Evolutionary conservation across 768 basidiomycete genomes (phyloP).

Genomic region (Phanerodontia chrysosporium): DNA sequence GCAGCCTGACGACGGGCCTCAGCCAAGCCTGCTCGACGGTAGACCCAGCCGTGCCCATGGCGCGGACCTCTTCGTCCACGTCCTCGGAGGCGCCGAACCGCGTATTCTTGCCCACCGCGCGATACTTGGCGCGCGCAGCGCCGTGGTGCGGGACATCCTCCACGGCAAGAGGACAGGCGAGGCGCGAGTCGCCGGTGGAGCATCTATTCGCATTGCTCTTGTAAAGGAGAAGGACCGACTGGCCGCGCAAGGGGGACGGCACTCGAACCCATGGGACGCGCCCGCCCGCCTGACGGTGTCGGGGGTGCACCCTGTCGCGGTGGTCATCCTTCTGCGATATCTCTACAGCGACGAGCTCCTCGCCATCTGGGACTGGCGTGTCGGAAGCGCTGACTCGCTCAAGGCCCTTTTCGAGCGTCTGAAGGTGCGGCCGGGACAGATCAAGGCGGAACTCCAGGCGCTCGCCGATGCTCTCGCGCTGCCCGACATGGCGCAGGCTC

Average conservation of each 20-base stretch:
- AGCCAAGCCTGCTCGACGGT: background rate
- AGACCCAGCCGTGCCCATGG: conserved; percentile 32
- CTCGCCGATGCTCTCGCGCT: conserved; percentile 62
- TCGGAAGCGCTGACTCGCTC: conserved; percentile 41
- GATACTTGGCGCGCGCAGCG: conserved; percentile 60
- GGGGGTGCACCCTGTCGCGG: conserved; percentile 58
- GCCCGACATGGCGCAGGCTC: conserved; percentile 43
- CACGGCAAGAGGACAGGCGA: conserved; percentile 25
- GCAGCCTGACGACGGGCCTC: background rate
- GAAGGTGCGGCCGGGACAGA: conserved; percentile 38
- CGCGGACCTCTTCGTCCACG: conserved; percentile 57
- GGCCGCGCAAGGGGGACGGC: background rate
- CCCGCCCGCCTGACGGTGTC: conserved; percentile 36
- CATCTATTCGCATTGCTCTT: conserved; percentile 25
- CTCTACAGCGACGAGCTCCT: conserved; percentile 85
- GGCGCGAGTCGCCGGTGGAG: conserved; percentile 25
- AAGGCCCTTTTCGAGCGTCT: conserved; percentile 26
- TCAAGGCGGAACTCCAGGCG: conserved; percentile 60
- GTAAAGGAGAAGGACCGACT: background rate
- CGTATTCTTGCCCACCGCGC: conserved; percentile 60
- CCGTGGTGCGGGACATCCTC: conserved; percentile 41
- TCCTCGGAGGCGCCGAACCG: conserved; percentile 34
- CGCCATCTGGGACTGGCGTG: conserved; percentile 79
- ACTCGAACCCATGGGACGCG: conserved; percentile 5
- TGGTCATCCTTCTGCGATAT: conserved; percentile 76